These are phyloP conservation scores for Geranium brycei DNA, from an alignment of 345 rosid species.

Conservation along the genomic window DNA sequence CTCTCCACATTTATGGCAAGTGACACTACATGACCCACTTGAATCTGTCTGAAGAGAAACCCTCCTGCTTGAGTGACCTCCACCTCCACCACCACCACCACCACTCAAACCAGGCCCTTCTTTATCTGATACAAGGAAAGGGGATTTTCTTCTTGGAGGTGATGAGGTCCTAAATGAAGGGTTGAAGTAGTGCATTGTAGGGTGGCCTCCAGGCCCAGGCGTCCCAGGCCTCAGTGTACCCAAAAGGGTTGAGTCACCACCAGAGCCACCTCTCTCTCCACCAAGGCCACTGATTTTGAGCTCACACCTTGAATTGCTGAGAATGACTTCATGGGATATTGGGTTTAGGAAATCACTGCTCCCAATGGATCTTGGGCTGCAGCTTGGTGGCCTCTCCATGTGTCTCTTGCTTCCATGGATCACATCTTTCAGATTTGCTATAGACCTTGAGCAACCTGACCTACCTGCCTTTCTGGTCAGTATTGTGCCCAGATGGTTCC, in stretches of 20 bases:
- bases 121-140: constrained; percentile 31
- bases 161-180: constrained; percentile 42
- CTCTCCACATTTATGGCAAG: constrained; percentile 96
- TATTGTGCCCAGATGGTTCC: constrained; percentile 40
- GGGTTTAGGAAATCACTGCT: constrained; percentile 99
- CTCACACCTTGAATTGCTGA: constrained; percentile 87
- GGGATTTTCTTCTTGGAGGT: constrained; percentile 46
- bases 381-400: constrained; percentile 72
- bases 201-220: constrained; percentile 59
- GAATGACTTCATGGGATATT: constrained; percentile 83
- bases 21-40: constrained; percentile 41
- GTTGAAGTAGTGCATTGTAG: constrained; percentile 62
- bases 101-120: constrained; percentile 40
- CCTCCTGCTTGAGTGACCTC: constrained; percentile 35
- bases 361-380: constrained; percentile 96
- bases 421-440: constrained; percentile 93
- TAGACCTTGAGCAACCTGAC: constrained; percentile 97
- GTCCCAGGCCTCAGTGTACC: constrained; percentile 88
- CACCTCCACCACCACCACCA: constrained; percentile 20
- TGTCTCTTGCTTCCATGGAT: constrained; percentile 98
- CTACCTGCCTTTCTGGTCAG: constrained; percentile 58
- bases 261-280: constrained; percentile 10
- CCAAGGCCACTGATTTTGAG: constrained; percentile 83
- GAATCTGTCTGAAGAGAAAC: constrained; percentile 50
- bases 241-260: constrained; percentile 38